Evolutionary conservation across 2,329 filamentous ascomycete species (phyloP).

Genomic region (Alternaria ventricosa): DNA sequence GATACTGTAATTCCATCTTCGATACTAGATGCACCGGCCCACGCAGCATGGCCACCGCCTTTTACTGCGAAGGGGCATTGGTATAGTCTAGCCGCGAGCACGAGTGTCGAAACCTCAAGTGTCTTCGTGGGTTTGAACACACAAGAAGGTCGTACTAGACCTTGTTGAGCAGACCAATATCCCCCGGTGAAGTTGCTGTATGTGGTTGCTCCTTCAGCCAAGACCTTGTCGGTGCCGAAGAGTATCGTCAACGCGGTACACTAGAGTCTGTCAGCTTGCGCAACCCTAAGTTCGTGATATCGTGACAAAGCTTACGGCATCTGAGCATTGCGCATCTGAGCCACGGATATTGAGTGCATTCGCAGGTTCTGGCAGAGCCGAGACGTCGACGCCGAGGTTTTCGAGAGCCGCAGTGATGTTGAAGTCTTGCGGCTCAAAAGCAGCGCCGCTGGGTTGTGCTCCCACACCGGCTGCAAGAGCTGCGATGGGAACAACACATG

Average conservation of each 20-base stretch:
- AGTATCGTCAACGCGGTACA: conserved; percentile 22
- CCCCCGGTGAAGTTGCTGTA: conserved; percentile 11
- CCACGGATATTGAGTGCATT: neutral
- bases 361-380: neutral
- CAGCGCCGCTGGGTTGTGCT: neutral
- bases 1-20: conserved; percentile 53
- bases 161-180: conserved; percentile 38
- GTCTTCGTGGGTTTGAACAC: conserved; percentile 24
- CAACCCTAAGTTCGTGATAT: neutral
- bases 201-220: neutral
- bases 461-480: neutral
- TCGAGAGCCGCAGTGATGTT: conserved; percentile 4
- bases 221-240: conserved; percentile 17
- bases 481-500: neutral
- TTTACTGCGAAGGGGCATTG: conserved; percentile 51
- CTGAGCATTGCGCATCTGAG: neutral
- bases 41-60: conserved; percentile 52
- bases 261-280: conserved; percentile 5
- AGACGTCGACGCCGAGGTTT: neutral
- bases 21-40: conserved; percentile 50
- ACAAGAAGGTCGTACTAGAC: conserved; percentile 24
- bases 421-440: conserved; percentile 7
- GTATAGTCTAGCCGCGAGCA: conserved; percentile 19
- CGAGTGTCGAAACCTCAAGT: conserved; percentile 16
- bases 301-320: neutral